Evolutionary conservation across 805 yeast species (phyloP).

Genomic region (Candida sanyiensis): DNA sequence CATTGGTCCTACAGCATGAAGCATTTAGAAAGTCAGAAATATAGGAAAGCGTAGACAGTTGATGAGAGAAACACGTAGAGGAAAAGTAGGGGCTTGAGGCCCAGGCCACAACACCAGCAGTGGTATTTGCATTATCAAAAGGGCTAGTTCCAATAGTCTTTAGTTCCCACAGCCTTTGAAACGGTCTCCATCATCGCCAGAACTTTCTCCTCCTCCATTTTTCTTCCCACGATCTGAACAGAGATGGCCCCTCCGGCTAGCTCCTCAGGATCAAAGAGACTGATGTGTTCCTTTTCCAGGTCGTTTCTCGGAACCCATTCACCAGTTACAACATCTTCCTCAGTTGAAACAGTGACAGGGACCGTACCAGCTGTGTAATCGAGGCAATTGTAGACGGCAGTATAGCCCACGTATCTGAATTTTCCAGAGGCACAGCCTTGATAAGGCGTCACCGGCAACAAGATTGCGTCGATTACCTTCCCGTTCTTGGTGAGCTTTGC

Average conservation of each 20-base stretch:
- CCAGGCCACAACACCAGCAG: too few relatives aligned
- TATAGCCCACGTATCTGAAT: constrained; percentile 35
- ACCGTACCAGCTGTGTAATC: constrained; percentile 53
- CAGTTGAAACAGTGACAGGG: constrained; percentile 55
- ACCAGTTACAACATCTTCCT: constrained; percentile 33
- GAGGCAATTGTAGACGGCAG: constrained; percentile 47
- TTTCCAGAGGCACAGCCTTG: constrained; percentile 31
- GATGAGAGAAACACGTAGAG: too few relatives aligned
- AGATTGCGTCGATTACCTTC: constrained; percentile 41
- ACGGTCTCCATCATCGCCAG: constrained; percentile 41
- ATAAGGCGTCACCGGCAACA: constrained; percentile 34
- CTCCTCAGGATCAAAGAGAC: constrained; percentile 44
- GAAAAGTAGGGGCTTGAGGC: too few relatives aligned
- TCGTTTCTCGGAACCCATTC: constrained; percentile 31
- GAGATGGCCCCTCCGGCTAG: constrained; percentile 58
- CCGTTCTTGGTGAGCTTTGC: constrained; percentile 31
- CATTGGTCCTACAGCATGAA: too few relatives aligned
- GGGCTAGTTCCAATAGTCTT: constrained; percentile 6
- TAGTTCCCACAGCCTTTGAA: constrained; percentile 24
- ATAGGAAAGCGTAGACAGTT: neutral
- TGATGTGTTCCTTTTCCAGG: constrained; percentile 39
- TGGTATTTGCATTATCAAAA: too few relatives aligned
- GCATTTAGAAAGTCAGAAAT: too few relatives aligned
- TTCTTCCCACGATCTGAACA: constrained; percentile 58
- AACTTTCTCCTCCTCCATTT: constrained; percentile 57